Percentiles rank a stretch among this genome's conserved stretches.
These are phyloP conservation scores for Rosa chinensis DNA, from an alignment of 306 rosid species.

Conservation along the genomic window DNA sequence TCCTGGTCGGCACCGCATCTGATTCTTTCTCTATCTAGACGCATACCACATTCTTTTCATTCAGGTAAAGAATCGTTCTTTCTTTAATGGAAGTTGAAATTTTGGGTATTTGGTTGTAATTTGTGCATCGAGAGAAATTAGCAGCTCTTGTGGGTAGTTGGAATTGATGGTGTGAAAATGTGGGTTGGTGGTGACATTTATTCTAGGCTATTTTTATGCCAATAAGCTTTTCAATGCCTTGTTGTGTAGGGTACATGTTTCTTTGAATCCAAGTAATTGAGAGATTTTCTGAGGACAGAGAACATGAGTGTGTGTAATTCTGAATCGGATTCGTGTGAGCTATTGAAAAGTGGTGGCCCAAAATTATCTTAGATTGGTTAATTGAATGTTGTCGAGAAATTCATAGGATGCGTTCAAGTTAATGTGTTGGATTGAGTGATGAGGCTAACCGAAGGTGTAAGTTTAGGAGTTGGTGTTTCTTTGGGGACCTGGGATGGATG, in stretches of 20 bases:
- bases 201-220: background rate
- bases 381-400: background rate
- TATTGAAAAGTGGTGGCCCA: background rate
- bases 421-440: background rate
- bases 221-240: too few species aligned
- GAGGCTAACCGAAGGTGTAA: background rate
- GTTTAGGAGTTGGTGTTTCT: background rate
- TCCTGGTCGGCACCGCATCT: constrained; percentile 29
- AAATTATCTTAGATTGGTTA: too few species aligned
- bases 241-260: background rate
- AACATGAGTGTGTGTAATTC: background rate
- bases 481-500: background rate
- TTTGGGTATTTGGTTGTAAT: background rate
- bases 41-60: constrained; percentile 4
- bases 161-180: background rate
- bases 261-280: background rate
- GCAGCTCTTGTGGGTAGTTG: background rate
- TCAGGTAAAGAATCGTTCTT: constrained; percentile 28
- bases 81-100: background rate
- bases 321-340: background rate
- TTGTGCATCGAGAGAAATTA: background rate
- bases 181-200: constrained; percentile 8
- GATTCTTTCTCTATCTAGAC: constrained; percentile 28
- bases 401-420: background rate
- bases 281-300: background rate